Percentiles rank a stretch among this genome's conserved stretches.
These are phyloP conservation scores for Fistulinella cinereoalba DNA, from an alignment of 1,284 basidiomycete species.

Conservation along the genomic window DNA sequence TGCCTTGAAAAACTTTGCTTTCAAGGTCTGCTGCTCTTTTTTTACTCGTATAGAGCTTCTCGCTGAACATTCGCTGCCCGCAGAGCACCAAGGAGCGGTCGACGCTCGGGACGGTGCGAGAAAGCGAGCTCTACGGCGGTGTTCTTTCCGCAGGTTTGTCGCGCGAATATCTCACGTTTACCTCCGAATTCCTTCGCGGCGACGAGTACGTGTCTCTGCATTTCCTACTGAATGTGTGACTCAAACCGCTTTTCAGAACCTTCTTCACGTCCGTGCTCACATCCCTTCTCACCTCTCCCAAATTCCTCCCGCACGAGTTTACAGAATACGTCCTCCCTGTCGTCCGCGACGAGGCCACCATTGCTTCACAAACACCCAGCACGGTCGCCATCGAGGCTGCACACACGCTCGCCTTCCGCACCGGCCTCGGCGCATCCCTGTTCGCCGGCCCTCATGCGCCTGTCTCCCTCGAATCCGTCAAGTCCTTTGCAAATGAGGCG, in stretches of 20 bases:
- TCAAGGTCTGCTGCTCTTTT: constrained; percentile 67
- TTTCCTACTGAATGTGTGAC: not conserved
- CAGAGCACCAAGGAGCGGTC: constrained; percentile 85
- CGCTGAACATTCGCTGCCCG: not conserved
- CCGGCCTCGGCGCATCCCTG: constrained; percentile 84
- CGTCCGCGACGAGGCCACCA: constrained; percentile 66
- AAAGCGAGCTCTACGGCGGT: constrained; percentile 93
- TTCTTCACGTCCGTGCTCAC: constrained; percentile 88
- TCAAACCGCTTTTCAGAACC: constrained; percentile 44
- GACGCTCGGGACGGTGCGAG: constrained; percentile 86
- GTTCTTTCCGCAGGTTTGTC: constrained; percentile 84
- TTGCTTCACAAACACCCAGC: constrained; percentile 61
- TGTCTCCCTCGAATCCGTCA: constrained; percentile 67
- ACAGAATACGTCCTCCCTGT: constrained; percentile 81
- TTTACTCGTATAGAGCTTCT: not conserved
- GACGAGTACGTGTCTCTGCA: constrained; percentile 78
- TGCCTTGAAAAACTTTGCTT: constrained; percentile 93
- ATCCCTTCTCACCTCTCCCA: constrained; percentile 78
- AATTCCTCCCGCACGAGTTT: constrained; percentile 85
- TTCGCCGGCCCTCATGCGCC: constrained; percentile 72
- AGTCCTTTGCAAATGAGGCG: constrained; percentile 66
- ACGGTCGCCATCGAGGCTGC: constrained; percentile 77
- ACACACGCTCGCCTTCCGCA: constrained; percentile 87
- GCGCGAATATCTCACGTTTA: constrained; percentile 89
- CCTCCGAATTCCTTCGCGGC: constrained; percentile 92